A percentile compares a stretch with the other conserved stretches of the same genome.
Evolutionary conservation across 2,329 filamentous ascomycete species (phyloP).

Genomic region (Clarireedia paspali): DNA sequence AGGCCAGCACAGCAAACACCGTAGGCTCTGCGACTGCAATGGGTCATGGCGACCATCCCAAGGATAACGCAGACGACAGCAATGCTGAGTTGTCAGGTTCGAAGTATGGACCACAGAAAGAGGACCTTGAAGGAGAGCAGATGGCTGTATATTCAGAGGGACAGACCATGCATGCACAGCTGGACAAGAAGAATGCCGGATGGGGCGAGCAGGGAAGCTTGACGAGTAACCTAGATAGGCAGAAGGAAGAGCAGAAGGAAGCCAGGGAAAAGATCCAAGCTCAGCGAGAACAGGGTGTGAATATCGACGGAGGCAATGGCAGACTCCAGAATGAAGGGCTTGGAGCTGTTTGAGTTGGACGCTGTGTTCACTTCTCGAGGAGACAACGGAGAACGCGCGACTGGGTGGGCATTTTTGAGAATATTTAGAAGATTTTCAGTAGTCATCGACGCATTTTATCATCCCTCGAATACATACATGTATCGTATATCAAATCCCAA

Average conservation of each 20-base stretch:
- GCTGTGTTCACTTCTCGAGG: not conserved
- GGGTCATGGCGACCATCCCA: constrained; percentile 26
- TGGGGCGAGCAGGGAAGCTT: constrained; percentile 27
- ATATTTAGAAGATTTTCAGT: not conserved
- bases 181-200: constrained; percentile 28
- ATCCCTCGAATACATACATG: constrained; percentile 4
- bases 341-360: constrained; percentile 16
- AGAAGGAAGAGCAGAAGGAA: constrained; percentile 28
- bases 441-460: not conserved
- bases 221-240: constrained; percentile 26
- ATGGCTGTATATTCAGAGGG: constrained; percentile 26
- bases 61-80: constrained; percentile 25
- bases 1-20: constrained; percentile 21
- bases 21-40: constrained; percentile 25
- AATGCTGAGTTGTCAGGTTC: constrained; percentile 20
- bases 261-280: constrained; percentile 25
- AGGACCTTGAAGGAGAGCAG: constrained; percentile 28
- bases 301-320: constrained; percentile 26
- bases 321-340: constrained; percentile 26
- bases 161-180: constrained; percentile 26
- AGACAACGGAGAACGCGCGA: too few species aligned
- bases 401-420: not conserved
- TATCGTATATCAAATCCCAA: constrained; percentile 15
- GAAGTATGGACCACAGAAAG: constrained; percentile 24
- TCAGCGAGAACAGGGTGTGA: constrained; percentile 18